Conservation (phyloP, 2,329 filamentous ascomycete species). For the Bipolaris sorokiniana region DNA sequence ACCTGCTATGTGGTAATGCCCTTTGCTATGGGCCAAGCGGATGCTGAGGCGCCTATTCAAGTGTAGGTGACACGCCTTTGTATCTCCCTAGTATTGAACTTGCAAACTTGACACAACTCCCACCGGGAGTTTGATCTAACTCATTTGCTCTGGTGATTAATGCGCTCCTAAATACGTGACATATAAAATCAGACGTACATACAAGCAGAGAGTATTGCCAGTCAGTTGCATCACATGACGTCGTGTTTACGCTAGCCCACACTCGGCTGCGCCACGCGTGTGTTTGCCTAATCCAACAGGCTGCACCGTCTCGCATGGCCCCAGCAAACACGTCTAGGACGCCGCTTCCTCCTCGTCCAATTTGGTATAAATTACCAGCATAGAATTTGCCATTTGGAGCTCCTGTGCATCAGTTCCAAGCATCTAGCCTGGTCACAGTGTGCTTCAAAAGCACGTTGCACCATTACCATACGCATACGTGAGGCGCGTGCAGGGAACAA, state of each 20-base stretch:
- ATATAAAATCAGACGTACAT: background rate
- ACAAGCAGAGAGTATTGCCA: background rate
- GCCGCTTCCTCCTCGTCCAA: background rate
- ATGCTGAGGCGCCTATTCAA: too few species aligned
- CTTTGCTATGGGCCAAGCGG: background rate
- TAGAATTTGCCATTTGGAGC: background rate
- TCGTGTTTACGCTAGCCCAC: constrained; percentile 4
- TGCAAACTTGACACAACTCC: background rate
- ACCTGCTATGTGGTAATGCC: constrained; percentile 40
- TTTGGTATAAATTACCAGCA: background rate
- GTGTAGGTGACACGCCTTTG: background rate
- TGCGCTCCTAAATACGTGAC: background rate
- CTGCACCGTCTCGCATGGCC: constrained; percentile 1
- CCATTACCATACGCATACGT: background rate
- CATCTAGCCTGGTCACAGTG: background rate
- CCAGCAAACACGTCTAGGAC: background rate
- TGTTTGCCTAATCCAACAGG: constrained; percentile 17
- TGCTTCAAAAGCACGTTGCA: background rate
- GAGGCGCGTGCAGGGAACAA: constrained; percentile 4
- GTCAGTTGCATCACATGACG: constrained; percentile 5
- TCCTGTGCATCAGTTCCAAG: background rate
- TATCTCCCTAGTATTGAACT: background rate
- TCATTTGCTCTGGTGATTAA: background rate
- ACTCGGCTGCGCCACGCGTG: background rate
- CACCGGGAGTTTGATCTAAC: background rate